Base-by-base conservation (phyloP, 495 filamentous ascomycete species). In the Rostrohypoxylon terebratum region DNA sequence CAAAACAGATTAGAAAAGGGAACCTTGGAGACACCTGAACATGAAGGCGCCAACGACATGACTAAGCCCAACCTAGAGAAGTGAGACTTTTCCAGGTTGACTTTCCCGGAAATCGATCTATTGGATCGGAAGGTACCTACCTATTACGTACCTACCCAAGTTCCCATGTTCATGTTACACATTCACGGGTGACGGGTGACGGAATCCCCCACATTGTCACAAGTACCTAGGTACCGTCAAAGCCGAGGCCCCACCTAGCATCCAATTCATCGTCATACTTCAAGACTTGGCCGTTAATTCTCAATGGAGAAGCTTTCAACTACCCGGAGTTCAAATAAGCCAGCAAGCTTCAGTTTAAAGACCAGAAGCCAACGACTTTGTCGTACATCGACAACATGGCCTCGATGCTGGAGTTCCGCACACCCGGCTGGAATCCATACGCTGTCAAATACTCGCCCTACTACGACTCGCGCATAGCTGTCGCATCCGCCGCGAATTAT, bases 391-490 rank as follows among this genome's bases (percentile, higher is more conserved):
- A 53, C 62, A 70, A 68, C 58, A 85, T 83, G 80, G 80, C 81
- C 61, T 79, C 79, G 18, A 97, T 98, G 95, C 90, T 98, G 70
- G 93, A 97, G 80, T 97, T 90, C 82, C 92, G 92, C 71, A 98
- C 96, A 21, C 87, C 92, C 72, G 95, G 94, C 80, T 97, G 89
- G 87, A 96, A 97, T 80, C 95, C 94, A 72, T 96, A 94, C 80
- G 90, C 92, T 72, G 93, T 97, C 75, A 97, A 97, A 81, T 99
- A 97, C 86, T 98, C 95, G 20, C 94, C 96, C 38, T 99, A 97
- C 86, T 96, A 95, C 85, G 95, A 98, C 83, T 94, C 92, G 57
- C 91, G 94, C 36, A 87, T 99, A 23, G 96, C 96, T 53, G 92
- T 96, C 68, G 90, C 92, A 25, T 87, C 92, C 4, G 89, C 93